Percentiles rank a stretch among this genome's conserved stretches.
These are phyloP conservation scores for Whalleya microplaca DNA, from an alignment of 2,329 filamentous ascomycete genomes.

Conservation along the genomic window DNA sequence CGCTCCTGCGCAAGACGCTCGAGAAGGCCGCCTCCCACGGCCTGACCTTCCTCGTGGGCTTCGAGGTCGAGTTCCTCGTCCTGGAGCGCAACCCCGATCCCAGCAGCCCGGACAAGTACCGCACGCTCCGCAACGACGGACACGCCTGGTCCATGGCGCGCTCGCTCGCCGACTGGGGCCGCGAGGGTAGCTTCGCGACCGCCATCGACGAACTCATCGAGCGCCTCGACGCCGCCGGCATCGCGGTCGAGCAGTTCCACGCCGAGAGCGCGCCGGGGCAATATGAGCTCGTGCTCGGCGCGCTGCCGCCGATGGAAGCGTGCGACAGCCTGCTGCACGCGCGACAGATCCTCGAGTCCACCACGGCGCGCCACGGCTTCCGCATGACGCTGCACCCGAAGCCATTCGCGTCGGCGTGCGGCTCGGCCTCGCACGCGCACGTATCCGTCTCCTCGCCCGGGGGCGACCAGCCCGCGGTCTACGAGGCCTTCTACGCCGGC, in stretches of 20 bases:
- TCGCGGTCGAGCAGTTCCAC: slow-evolving; percentile 74
- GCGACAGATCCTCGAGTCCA: slow-evolving; percentile 68
- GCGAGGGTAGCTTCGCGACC: slow-evolving; percentile 47
- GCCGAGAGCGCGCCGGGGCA: slow-evolving; percentile 74
- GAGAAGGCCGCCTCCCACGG: slow-evolving; percentile 53
- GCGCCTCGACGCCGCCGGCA: slow-evolving; percentile 62
- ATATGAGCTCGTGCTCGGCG: slow-evolving; percentile 75
- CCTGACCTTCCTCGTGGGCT: slow-evolving; percentile 69
- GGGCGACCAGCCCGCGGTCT: slow-evolving; percentile 46
- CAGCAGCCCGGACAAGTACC: slow-evolving; percentile 36
- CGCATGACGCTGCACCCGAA: slow-evolving; percentile 76
- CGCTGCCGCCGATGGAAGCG: slow-evolving; percentile 64
- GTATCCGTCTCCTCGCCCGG: slow-evolving; percentile 62
- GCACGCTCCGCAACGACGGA: slow-evolving; percentile 57
- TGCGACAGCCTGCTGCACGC: slow-evolving; percentile 74
- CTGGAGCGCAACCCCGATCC: slow-evolving; percentile 51
- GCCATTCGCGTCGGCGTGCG: slow-evolving; percentile 60
- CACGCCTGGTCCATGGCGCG: slow-evolving; percentile 75
- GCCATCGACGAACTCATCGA: slow-evolving; percentile 69
- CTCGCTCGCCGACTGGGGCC: slow-evolving; percentile 60
- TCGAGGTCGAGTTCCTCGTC: slow-evolving; percentile 82
- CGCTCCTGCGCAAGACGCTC: slow-evolving; percentile 60
- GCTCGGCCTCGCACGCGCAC: slow-evolving; percentile 73
- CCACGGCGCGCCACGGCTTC: slow-evolving; percentile 64
- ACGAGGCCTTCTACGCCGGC: slow-evolving; percentile 72